Percentiles rank a stretch among this genome's conserved stretches.
Evolutionary conservation across 768 basidiomycete genomes (phyloP).

Genomic region (Clavaria fumosa): DNA sequence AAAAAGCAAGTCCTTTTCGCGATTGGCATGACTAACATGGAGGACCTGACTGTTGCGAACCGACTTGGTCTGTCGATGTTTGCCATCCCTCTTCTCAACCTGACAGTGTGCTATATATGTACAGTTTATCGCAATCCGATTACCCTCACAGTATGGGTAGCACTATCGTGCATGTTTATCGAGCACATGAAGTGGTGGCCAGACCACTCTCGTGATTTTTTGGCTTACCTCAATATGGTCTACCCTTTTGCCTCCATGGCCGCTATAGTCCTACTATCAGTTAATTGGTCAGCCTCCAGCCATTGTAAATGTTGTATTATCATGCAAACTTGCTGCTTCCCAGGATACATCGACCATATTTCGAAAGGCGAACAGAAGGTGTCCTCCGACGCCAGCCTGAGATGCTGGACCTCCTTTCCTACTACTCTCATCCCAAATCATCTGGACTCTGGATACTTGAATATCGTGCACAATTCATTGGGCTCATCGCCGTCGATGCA

Average conservation of each 20-base stretch:
- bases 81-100: neutral
- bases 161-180: slow-evolving; percentile 40
- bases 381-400: slow-evolving; percentile 43
- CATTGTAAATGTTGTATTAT: neutral
- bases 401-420: slow-evolving; percentile 30
- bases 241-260: slow-evolving; percentile 51
- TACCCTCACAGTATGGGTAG: slow-evolving; percentile 46
- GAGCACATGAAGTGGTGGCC: slow-evolving; percentile 60
- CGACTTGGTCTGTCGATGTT: slow-evolving; percentile 27
- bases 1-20: slow-evolving; percentile 46
- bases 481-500: slow-evolving; percentile 58
- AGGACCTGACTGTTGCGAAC: slow-evolving; percentile 54
- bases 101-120: slow-evolving; percentile 5
- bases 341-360: slow-evolving; percentile 57
- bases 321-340: neutral
- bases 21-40: slow-evolving; percentile 51
- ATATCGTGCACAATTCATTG: slow-evolving; percentile 40
- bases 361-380: slow-evolving; percentile 39
- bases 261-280: slow-evolving; percentile 45
- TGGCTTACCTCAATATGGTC: slow-evolving; percentile 42
- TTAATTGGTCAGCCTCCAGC: slow-evolving; percentile 45
- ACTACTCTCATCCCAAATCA: slow-evolving; percentile 45
- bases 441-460: slow-evolving; percentile 64
- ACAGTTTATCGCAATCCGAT: slow-evolving; percentile 34
- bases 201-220: slow-evolving; percentile 21